A percentile compares a stretch with the other conserved stretches of the same genome.
phyloP scores from a whole-genome alignment of 2,329 filamentous ascomycete species.

The Ceratocystis alfenasii region DNA sequence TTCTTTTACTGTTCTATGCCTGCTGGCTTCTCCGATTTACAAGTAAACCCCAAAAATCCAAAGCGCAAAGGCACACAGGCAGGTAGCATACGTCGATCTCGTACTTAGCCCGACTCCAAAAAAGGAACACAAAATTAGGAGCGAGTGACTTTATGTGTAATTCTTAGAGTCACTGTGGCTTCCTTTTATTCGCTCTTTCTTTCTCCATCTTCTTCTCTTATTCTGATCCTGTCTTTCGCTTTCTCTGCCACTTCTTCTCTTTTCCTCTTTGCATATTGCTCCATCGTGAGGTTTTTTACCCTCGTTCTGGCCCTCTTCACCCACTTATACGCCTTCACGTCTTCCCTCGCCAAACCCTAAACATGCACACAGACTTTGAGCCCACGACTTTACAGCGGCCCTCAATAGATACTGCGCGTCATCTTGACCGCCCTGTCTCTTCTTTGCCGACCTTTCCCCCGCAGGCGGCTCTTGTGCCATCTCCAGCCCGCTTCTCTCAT shows the following conservation, averaged over 20 bases:
- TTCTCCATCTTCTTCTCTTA: neutral
- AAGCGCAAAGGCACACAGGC: neutral
- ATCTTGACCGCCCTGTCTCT: constrained; percentile 2
- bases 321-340: constrained; percentile 1
- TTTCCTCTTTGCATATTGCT: neutral
- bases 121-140: neutral
- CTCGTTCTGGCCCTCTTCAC: neutral
- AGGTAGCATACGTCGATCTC: neutral
- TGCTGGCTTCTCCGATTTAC: neutral
- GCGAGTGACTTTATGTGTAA: constrained; percentile 1
- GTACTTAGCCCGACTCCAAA: constrained; percentile 11
- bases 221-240: neutral
- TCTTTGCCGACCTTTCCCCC: constrained; percentile 1
- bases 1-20: neutral
- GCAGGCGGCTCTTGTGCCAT: neutral
- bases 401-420: neutral
- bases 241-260: neutral
- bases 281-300: neutral
- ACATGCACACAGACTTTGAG: constrained; percentile 6
- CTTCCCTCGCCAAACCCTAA: neutral
- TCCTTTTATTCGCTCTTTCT: neutral
- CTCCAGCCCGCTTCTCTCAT: neutral
- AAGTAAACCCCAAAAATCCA: constrained; percentile 1
- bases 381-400: neutral
- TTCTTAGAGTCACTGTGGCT: neutral